Conservation (phyloP, 2,329 filamentous ascomycete genomes). For the Aspergillus flavus region DNA sequence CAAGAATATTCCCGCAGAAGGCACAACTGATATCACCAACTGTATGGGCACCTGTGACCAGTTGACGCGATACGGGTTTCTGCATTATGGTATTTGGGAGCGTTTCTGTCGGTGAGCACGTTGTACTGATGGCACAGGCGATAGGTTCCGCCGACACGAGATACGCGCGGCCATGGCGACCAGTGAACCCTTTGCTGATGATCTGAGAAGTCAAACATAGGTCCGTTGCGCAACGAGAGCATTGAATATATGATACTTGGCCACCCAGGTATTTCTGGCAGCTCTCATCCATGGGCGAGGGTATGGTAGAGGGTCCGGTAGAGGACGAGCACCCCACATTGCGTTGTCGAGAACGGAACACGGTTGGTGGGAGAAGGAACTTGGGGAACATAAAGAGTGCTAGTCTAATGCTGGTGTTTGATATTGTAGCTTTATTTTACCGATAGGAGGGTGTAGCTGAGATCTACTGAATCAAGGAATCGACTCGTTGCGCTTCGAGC, state of each 20-base stretch:
- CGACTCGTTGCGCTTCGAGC: not conserved
- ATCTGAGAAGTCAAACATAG: slow-evolving; percentile 62
- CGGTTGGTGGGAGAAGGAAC: slow-evolving; percentile 53
- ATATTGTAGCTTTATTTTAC: slow-evolving; percentile 7
- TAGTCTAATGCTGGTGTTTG: not conserved
- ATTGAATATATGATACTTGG: slow-evolving; percentile 59
- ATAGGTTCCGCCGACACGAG: slow-evolving; percentile 55
- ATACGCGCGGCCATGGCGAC: slow-evolving; percentile 65
- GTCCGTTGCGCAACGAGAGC: slow-evolving; percentile 61
- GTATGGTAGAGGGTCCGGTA: slow-evolving; percentile 4
- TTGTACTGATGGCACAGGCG: slow-evolving; percentile 30
- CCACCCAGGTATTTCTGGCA: slow-evolving; percentile 44
- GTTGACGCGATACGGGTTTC: slow-evolving; percentile 58
- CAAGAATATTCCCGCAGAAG: slow-evolving; percentile 58
- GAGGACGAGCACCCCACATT: slow-evolving; percentile 15
- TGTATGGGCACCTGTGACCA: slow-evolving; percentile 65
- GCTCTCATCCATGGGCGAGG: slow-evolving; percentile 1
- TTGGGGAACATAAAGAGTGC: slow-evolving; percentile 48
- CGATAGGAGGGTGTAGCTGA: not conserved
- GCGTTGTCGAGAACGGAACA: slow-evolving; percentile 45
- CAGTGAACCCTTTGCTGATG: slow-evolving; percentile 67
- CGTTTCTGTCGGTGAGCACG: slow-evolving; percentile 35
- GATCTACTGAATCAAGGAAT: not conserved
- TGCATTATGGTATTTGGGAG: slow-evolving; percentile 63
- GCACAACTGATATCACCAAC: slow-evolving; percentile 63